Evolutionary conservation across 257 asterid species (phyloP), one percentile per base, ranked within the genome.

Genomic region (Schizonepeta tenuifolia): DNA sequence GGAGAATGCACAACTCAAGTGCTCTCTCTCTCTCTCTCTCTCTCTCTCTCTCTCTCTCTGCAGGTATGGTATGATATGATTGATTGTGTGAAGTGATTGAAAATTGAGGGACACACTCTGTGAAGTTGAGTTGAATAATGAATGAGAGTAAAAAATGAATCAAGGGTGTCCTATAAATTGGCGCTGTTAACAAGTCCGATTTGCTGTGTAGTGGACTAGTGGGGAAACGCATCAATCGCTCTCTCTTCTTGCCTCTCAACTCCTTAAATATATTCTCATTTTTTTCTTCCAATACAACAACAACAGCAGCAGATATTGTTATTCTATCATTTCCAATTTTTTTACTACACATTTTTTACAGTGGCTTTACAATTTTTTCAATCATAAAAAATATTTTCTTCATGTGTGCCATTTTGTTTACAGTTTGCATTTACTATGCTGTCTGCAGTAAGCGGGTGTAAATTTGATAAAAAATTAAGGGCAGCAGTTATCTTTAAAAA

Each of bases 1-100:
- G 78, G 78, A 51, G 75, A 75, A 74, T 83, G 79, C 77, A 73
- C 50, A 74, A 41, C 4, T 2, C 33, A 31, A 1, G 12, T 22
- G 28, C 49, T 60, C 0, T 35, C 57, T 38, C 43, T 56, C 31
- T 70, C 43, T 8, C 9, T 38, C 49, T 56, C n/a, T 43, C 43
- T 8, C 9, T 38, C 49, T 56, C n/a, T 43, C 15, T 46, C 44
- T 71, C 53, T 64, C 40, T 54, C 24, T 67, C 73, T 79, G 82
- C 75, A 61, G 84, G 75, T 66, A 90, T 90, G 33, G 33, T 65
- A 90, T 90, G 26, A 2, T 24, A 24, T 24, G 26, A 24, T 24
- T 24, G 75, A 84, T 88, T 90, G 90, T 72, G 90, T 62, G 81
- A 57, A 68, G 80, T 63, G 77, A 75, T 67, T 65, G 79, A 75